Evolutionary conservation across 805 yeast genomes (phyloP), one percentile per base, ranked within the genome.

Genomic region (Sugiyamaella boreocaroliniensis): DNA sequence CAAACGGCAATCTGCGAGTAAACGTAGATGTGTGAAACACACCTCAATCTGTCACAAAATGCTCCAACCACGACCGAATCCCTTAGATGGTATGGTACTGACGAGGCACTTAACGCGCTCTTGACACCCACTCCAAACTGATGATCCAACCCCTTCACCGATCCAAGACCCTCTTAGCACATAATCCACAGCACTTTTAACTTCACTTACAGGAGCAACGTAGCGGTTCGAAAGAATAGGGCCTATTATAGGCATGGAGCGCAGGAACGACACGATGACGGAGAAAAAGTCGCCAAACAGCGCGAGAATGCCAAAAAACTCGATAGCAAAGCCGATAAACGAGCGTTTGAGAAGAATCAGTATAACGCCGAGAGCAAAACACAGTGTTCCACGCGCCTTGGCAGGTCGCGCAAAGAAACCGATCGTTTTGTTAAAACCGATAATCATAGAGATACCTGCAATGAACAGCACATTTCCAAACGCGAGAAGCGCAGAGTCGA

Each of bases 251-350:
- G 99, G 99, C 61, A 92, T 68, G 5, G 95, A 85, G 67, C 97
- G 77, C 62, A 92, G 75, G 64, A 93, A 92, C 59, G 87, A 85
- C 11, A 92, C 79, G 45, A 93, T 82, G 11, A 95, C 87, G 22
- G 95, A 89, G 64, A 92, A 86, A 68, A 93, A 90, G 69, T 93
- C 98, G 40, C 89, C 99, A 71, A 93, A 92, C 40, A 92, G 73
- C 7, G 88, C 90, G 55, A 92, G 70, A 22, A 92, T 88, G n/a
- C 99, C 99, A 57, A 90, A 72, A 48, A 85, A 79, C 68, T 92
- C 99, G 41, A 92, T 71, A 1, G 84, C 66, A 64, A 93, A 92
- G 8, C 99, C 99, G 22, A 83, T 62, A 64, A 93, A 86, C 1
- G 97, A 81, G 71, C 84, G 77, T 63, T 85, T 86, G 61, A 80